These are phyloP conservation scores for Phylloboletellus chloephorus DNA, from an alignment of 1,284 basidiomycete species.

Conservation along the genomic window DNA sequence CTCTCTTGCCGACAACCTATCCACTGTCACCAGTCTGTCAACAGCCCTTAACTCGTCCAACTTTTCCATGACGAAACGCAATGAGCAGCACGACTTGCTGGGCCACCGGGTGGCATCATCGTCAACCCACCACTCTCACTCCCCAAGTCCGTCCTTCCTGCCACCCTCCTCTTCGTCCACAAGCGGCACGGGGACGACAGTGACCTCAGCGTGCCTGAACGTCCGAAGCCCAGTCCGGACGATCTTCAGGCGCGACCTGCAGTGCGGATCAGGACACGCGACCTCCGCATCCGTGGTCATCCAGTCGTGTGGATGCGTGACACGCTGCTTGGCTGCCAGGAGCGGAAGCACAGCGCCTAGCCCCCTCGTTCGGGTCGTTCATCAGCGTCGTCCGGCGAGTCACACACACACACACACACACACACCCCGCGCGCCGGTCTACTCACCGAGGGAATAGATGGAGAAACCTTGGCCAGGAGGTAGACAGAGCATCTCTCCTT, in stretches of 20 bases:
- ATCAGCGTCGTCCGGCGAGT: not conserved
- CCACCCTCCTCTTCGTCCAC: not conserved
- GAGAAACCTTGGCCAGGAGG: conserved; percentile 59
- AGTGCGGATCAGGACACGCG: conserved; percentile 61
- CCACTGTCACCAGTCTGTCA: no score
- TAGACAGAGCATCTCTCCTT: conserved; percentile 57
- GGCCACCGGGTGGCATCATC: no score
- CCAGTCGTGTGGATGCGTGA: conserved; percentile 53
- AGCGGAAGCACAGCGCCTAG: conserved; percentile 56
- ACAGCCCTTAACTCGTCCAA: no score
- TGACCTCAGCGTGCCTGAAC: conserved; percentile 51
- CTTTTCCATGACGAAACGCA: no score
- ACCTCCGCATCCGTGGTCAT: conserved; percentile 61
- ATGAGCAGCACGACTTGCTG: no score
- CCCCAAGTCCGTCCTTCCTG: no score
- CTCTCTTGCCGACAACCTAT: no score
- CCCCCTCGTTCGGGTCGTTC: not conserved
- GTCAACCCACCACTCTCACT: no score
- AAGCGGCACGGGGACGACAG: conserved; percentile 39
- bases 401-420: no score
- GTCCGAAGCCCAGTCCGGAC: conserved; percentile 43
- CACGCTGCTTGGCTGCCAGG: conserved; percentile 58
- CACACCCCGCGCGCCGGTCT: not conserved
- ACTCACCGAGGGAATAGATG: conserved; percentile 56
- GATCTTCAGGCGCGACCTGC: conserved; percentile 52